Conservation (phyloP, 345 rosid genomes). For the Acer yangbiense region DNA sequence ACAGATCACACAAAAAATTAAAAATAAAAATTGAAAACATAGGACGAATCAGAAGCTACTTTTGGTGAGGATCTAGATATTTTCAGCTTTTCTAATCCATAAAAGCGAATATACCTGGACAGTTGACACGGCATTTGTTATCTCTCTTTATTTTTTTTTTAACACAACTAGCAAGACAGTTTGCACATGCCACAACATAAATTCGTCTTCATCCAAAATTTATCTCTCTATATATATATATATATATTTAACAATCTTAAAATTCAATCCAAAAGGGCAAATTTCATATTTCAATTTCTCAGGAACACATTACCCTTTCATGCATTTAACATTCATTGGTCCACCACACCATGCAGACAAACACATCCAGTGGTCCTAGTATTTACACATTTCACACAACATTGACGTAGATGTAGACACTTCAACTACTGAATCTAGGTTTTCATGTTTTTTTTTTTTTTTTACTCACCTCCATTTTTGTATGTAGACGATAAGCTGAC, state of each 20-base stretch:
- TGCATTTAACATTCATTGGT: not conserved
- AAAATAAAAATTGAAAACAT: not conserved
- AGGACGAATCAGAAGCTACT: not conserved
- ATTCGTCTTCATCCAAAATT: not conserved
- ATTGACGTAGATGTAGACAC: slow-evolving; percentile 19
- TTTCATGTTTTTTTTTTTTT: not conserved
- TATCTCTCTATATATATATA: too few relatives aligned
- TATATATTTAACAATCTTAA: not conserved
- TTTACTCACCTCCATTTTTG: not conserved
- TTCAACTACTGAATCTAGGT: slow-evolving; percentile 13
- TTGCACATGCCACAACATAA: not conserved
- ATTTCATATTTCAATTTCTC: not conserved
- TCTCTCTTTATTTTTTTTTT: not conserved
- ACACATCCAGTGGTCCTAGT: slow-evolving; percentile 20
- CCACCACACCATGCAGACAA: slow-evolving; percentile 11
- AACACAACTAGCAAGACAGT: not conserved
- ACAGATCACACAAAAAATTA: not conserved
- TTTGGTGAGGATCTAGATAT: not conserved
- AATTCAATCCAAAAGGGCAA: not conserved
- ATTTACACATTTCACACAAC: slow-evolving; percentile 2
- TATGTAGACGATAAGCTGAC: slow-evolving; percentile 13
- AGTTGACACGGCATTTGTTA: not conserved
- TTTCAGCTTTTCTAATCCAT: not conserved
- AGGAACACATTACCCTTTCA: not conserved
- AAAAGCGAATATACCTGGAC: not conserved